Evolutionary conservation across 495 filamentous ascomycete species (phyloP).

Genomic region (Tuber umbilicatum): DNA sequence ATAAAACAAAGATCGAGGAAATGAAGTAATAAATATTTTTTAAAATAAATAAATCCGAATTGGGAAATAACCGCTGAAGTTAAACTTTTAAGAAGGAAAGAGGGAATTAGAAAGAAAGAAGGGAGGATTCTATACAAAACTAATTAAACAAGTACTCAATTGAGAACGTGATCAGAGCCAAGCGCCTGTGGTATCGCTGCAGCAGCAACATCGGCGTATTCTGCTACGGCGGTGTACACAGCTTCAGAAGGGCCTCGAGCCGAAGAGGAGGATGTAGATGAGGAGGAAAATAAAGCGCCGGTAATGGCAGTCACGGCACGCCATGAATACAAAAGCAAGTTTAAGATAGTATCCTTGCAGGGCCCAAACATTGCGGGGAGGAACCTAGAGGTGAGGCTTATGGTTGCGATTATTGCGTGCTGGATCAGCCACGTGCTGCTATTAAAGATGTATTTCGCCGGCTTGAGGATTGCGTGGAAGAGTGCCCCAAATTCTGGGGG

Average conservation of each 20-base stretch:
- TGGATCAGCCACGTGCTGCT: background rate
- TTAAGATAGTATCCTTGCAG: background rate
- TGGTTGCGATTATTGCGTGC: background rate
- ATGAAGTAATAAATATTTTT: background rate
- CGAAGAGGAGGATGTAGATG: background rate
- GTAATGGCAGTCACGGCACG: constrained; percentile 5
- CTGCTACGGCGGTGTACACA: background rate
- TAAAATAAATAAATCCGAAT: background rate
- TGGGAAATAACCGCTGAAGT: background rate
- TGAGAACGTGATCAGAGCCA: constrained; percentile 4
- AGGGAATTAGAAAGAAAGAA: background rate
- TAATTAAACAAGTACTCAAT: background rate
- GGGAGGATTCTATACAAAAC: background rate
- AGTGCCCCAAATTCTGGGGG: background rate
- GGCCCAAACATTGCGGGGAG: background rate
- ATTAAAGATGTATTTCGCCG: background rate
- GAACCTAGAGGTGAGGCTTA: constrained; percentile 16
- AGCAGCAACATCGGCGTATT: background rate
- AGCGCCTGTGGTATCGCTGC: background rate
- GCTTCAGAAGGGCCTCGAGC: background rate
- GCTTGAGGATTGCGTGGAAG: background rate
- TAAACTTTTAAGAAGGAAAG: background rate
- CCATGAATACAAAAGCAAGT: constrained; percentile 1
- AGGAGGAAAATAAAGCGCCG: background rate
- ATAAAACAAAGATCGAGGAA: background rate